phyloP scores from a whole-genome alignment of 2,329 filamentous ascomycete species.

The Botrytis hyacinthi region DNA sequence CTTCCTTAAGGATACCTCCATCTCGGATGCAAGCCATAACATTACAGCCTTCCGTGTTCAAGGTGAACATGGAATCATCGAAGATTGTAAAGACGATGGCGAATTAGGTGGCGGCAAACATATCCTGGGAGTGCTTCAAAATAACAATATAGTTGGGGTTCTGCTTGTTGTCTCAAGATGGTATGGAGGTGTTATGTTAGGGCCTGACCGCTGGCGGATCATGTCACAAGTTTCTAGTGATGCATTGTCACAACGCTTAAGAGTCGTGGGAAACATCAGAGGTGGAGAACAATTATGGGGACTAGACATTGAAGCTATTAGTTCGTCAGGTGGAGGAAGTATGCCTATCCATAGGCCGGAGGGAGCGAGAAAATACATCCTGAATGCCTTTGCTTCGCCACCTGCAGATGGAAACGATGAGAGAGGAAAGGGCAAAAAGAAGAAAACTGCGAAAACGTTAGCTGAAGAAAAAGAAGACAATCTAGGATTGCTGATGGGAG shows the following conservation, averaged over 20 bases:
- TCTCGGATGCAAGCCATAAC: slow-evolving; percentile 58
- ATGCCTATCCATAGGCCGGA: slow-evolving; percentile 76
- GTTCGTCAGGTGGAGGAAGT: slow-evolving; percentile 41
- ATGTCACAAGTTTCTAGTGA: slow-evolving; percentile 58
- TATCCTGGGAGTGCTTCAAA: slow-evolving; percentile 53
- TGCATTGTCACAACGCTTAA: slow-evolving; percentile 52
- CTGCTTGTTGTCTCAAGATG: slow-evolving; percentile 60
- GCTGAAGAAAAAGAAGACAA: slow-evolving; percentile 66
- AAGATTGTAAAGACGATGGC: slow-evolving; percentile 52
- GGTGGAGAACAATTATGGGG: slow-evolving; percentile 59
- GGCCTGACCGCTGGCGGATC: slow-evolving; percentile 60
- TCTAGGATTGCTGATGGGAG: slow-evolving; percentile 65
- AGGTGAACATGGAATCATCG: slow-evolving; percentile 29
- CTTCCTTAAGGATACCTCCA: slow-evolving; percentile 50
- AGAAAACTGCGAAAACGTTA: slow-evolving; percentile 51
- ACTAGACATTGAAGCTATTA: slow-evolving; percentile 53
- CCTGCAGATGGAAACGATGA: slow-evolving; percentile 30
- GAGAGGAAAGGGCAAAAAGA: slow-evolving; percentile 43
- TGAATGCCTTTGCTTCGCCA: slow-evolving; percentile 55
- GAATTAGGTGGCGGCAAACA: slow-evolving; percentile 58
- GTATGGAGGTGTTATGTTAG: slow-evolving; percentile 62
- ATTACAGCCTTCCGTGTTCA: slow-evolving; percentile 38
- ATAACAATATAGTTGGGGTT: slow-evolving; percentile 50
- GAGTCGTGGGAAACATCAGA: slow-evolving; percentile 44
- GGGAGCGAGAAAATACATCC: slow-evolving; percentile 58